phyloP scores from a whole-genome alignment of 768 basidiomycete species.

The Xanthoconium purpureum region DNA sequence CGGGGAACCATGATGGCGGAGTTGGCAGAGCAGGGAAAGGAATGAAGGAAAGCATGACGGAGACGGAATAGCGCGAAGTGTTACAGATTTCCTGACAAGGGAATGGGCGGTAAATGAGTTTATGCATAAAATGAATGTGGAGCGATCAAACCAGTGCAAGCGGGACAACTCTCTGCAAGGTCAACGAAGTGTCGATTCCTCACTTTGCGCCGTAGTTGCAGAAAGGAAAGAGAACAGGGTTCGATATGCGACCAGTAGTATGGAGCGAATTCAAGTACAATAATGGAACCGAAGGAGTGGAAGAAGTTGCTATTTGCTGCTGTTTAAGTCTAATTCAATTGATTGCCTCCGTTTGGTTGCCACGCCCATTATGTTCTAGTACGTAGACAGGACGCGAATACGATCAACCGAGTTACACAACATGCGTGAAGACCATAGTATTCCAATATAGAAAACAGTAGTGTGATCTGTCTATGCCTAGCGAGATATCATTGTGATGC shows the following conservation, averaged over 20 bases:
- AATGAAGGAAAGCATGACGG: conserved; percentile 34
- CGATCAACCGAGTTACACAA: not conserved
- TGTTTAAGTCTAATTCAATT: conserved; percentile 27
- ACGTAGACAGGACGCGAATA: not conserved
- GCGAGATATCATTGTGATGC: conserved; percentile 29
- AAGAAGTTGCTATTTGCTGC: conserved; percentile 17
- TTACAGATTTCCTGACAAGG: conserved; percentile 11
- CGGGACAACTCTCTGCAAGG: not conserved
- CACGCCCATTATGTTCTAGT: not conserved
- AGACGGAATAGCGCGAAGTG: conserved; percentile 7
- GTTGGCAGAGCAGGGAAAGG: conserved; percentile 53
- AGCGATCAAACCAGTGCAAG: not conserved
- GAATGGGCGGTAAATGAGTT: conserved; percentile 5
- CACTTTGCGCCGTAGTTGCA: not conserved
- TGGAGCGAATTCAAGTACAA: no score
- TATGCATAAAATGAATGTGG: conserved; percentile 6
- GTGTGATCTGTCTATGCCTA: conserved; percentile 25
- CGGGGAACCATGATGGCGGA: conserved; percentile 92
- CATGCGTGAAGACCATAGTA: conserved; percentile 1
- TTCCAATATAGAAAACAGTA: conserved; percentile 14
- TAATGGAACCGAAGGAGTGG: not conserved
- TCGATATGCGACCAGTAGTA: no score
- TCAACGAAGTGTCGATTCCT: not conserved
- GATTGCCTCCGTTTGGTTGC: conserved; percentile 15
- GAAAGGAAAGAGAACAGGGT: not conserved